phyloP scores from a whole-genome alignment of 768 basidiomycete genomes.

The Tubosaeta sp. region DNA sequence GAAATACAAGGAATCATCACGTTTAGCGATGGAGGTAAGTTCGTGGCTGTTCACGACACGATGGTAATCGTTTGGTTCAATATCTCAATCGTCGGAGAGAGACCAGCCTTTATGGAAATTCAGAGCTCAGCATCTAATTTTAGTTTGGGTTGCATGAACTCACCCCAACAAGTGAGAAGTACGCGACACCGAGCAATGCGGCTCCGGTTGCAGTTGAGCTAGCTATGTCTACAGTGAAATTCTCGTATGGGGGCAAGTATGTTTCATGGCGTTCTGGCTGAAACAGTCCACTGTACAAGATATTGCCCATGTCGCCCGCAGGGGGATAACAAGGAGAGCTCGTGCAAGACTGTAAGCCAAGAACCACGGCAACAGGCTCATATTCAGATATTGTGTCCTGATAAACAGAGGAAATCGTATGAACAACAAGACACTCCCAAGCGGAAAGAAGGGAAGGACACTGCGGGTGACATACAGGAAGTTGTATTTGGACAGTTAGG shows the following conservation, averaged over 20 bases:
- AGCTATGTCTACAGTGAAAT: slow-evolving; percentile 43
- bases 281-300: slow-evolving; percentile 47
- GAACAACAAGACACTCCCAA: background rate
- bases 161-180: slow-evolving; percentile 39
- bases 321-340: slow-evolving; percentile 22
- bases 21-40: background rate
- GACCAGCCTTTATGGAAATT: slow-evolving; percentile 27
- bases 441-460: background rate
- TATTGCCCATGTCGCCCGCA: slow-evolving; percentile 33
- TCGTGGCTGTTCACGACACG: background rate
- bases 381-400: slow-evolving; percentile 38
- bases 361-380: slow-evolving; percentile 43
- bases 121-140: background rate
- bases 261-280: slow-evolving; percentile 32
- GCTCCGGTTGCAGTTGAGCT: slow-evolving; percentile 21
- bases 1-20: background rate
- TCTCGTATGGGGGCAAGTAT: slow-evolving; percentile 38
- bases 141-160: slow-evolving; percentile 15
- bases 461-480: slow-evolving; percentile 36
- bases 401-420: background rate
- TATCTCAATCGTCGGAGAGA: slow-evolving; percentile 28
- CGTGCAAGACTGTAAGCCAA: slow-evolving; percentile 41
- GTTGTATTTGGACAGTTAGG: slow-evolving; percentile 44
- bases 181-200: slow-evolving; percentile 35
- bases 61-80: slow-evolving; percentile 30